Conservation (phyloP, 805 yeast species). For the Jamesozyma piceae region DNA sequence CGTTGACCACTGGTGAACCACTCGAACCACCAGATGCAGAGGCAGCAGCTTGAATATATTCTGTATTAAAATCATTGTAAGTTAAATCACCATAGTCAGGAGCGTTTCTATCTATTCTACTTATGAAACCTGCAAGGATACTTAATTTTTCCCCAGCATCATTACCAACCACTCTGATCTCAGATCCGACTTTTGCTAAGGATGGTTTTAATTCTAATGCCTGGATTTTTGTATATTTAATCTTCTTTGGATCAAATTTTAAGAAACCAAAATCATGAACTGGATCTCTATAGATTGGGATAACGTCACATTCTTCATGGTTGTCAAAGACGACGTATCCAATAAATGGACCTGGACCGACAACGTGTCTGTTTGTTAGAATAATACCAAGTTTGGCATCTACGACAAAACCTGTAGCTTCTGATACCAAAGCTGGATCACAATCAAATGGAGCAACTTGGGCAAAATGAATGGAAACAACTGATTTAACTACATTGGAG, state of each 20-base stretch:
- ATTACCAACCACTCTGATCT: constrained; percentile 89
- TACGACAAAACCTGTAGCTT: constrained; percentile 94
- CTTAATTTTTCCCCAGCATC: constrained; percentile 93
- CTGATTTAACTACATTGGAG: constrained; percentile 70
- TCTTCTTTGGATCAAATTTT: constrained; percentile 58
- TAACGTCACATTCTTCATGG: constrained; percentile 85
- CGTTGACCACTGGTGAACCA: constrained; percentile 92
- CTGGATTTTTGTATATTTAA: constrained; percentile 65
- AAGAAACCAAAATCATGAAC: constrained; percentile 92
- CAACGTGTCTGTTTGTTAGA: constrained; percentile 88
- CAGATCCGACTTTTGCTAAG: constrained; percentile 82
- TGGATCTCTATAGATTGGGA: constrained; percentile 84
- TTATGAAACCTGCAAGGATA: constrained; percentile 71
- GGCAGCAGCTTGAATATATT: constrained; percentile 92
- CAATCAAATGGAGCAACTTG: constrained; percentile 84
- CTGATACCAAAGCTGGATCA: constrained; percentile 68
- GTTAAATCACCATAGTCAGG: constrained; percentile 86
- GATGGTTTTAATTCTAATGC: constrained; percentile 69
- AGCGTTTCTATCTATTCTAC: constrained; percentile 82
- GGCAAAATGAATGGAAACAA: constrained; percentile 81
- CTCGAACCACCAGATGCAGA: constrained; percentile 93
- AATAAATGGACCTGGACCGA: constrained; percentile 88
- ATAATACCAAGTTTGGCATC: constrained; percentile 76
- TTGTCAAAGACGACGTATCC: constrained; percentile 91
- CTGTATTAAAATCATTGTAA: constrained; percentile 88